These are phyloP conservation scores for Chlorella sp. DNA, from an alignment of 139 green algal species.

Conservation along the genomic window DNA sequence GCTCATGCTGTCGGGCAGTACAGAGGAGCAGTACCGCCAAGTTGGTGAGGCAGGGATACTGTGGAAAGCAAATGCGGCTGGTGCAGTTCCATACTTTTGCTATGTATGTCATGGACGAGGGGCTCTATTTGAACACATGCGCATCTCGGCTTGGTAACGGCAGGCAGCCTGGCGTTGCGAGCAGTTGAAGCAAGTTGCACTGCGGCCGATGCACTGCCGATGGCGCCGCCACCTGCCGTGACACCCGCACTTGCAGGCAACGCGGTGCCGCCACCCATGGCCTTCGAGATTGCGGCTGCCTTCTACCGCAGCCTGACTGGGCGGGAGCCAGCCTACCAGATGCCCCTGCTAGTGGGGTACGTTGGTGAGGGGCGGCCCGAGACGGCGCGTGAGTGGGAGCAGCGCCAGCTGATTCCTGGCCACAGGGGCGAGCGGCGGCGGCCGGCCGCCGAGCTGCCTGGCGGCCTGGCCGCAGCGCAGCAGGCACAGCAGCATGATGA, in stretches of 20 bases:
- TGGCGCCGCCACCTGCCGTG: too few relatives aligned
- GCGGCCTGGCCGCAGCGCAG: too few relatives aligned
- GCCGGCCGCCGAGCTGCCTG: not conserved
- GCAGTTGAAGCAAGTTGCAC: too few relatives aligned
- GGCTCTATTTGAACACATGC: too few relatives aligned
- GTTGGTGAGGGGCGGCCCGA: not conserved
- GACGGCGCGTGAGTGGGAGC: not conserved
- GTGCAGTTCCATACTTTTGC: too few relatives aligned
- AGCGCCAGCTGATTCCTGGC: not conserved
- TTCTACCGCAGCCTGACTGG: not conserved
- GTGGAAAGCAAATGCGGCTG: too few relatives aligned
- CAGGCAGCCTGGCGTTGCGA: too few relatives aligned
- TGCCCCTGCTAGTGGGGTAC: not conserved
- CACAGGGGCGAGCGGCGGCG: not conserved
- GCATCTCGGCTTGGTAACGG: too few relatives aligned
- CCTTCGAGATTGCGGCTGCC: not conserved
- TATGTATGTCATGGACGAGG: too few relatives aligned
- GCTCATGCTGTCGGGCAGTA: not conserved
- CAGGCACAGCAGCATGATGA: not conserved
- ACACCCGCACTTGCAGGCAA: constrained; percentile 13
- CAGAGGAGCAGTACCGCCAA: not conserved
- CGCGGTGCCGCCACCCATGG: not conserved
- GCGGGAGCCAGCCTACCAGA: not conserved
- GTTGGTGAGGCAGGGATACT: constrained; percentile 4
- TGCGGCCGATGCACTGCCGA: too few relatives aligned